Evolutionary conservation across 2,329 filamentous ascomycete genomes (phyloP), one percentile per base, ranked within the genome.

Genomic region (Fusarium nematophilum): DNA sequence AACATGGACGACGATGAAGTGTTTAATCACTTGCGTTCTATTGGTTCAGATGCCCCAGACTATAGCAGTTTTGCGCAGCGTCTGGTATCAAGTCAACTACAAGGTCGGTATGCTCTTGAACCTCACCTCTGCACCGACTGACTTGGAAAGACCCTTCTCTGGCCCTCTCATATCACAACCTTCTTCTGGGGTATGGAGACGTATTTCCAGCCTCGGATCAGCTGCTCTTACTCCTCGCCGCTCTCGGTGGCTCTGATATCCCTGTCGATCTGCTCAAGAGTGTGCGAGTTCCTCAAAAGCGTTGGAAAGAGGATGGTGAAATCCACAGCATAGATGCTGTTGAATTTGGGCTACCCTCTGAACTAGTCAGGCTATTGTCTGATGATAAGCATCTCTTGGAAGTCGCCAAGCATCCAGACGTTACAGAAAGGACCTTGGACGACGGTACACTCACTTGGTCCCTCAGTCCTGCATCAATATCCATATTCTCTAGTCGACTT

Each of bases 1-100:
- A 72, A 71, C 18, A 67, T 74, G 57, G 73, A 75, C 6, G 73
- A 75, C 10, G 69, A 69, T 5, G 65, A 70, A 6, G 57, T 65
- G 0, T 72, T 75, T n/a, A 51, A 45, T 8, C 73, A 75, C 34
- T 27, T 75, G 3, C 27, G 40, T 1, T 62, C 54, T 1, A 33
- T 75, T 0, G 62, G 61, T 0, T 45, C 59, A 2, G 44, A 53
- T 1, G 54, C 56, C 2, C 55, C 58, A 3, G 36, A 62, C 13
- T 62, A 70, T 10, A 54, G 47, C 1, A 17, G 37, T 2, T 64
- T 72, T 10, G 66, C 70, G 2, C 70, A 68, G 25, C 53, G 53
- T 4, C 53, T 74, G 2, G 58, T 74, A 6, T 44, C 54, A 7
- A 53, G 38, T 5, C 61, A 69, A 9, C 49, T 70, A 3, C 38